Evolutionary conservation across 2,329 filamentous ascomycete species (phyloP), one percentile per base, ranked within the genome.

Genomic region (Fusarium armeniacum): DNA sequence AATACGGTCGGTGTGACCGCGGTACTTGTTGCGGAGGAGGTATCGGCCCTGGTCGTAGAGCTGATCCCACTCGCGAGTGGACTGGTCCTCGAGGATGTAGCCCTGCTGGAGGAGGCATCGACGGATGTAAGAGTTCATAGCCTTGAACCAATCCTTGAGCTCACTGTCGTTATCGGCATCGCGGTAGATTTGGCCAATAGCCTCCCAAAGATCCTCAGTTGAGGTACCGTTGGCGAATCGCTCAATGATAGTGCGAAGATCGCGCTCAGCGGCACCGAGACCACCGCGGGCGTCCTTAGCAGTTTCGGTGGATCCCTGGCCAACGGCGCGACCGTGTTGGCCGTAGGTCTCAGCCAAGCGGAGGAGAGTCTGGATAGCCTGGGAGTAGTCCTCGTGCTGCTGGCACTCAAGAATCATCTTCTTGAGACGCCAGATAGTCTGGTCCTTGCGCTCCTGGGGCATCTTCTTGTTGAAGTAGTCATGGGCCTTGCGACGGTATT

Each of bases 331-430:
- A 57, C 90, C 88, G 75, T 98, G 94, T 49, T 89, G 87, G 64
- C 89, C 89, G 76, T 99, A 99, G 72, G 90, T 88, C 82, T 97
- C 94, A 9, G 93, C 94, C 50, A 99, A 85, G 43, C 88, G 85
- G 32, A 99, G 86, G 8, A 99, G 84, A 5, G 95, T 97, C 75
- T 94, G 89, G 69, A 99, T 91, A n/a, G 96, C 96, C 79, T 92
- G 87, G 73, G 94, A 90, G 81, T 98, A 99, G 76, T 99, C 95
- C 62, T 93, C 89, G 77, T 98, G 96, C 59, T 95, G 93, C 82
- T 99, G 96, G 75, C 97, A 94, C 81, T 99, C 96, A 46, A 98
- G 90, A 40, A 99, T 84, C 92, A 98, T 97, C 89, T 98, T 98
- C 89, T 89, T 99, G 72, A 99, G 82, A 38, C 96, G 92, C 87